Base-by-base conservation (phyloP, 768 basidiomycete genomes). In the Pleurotus sapidus region DNA sequence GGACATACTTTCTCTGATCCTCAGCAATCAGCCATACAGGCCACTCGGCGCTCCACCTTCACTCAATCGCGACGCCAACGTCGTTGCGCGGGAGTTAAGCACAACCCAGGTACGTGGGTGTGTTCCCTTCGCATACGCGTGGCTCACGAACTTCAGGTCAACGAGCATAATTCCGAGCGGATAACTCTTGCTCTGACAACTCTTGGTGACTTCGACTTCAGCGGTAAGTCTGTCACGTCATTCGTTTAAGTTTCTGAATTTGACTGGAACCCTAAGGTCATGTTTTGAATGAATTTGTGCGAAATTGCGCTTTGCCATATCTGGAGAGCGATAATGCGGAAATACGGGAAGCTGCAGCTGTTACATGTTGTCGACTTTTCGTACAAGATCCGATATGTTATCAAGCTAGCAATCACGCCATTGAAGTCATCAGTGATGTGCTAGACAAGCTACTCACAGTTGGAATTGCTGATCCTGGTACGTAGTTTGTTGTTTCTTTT, bases 391-490 rank as follows among this genome's bases (percentile, higher is more conserved):
- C 95, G 0, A 97, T 98, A 50, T 95, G 93, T 68, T 93, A 91
- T 63, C 95, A 98, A 72, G 89, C 94, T 8, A 96, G 93, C 75
- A 94, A 88, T 63, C 92, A 98, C 71, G 91, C 95, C 6, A 96
- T 97, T 55, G 93, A 98, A 66, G 88, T 98, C 58, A 95, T 99
- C 66, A 93, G 93, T 69, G 96, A 98, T 61, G 95, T 98, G n/a
- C 80, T 98, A 42, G 95, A 97, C 70, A 98, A 98, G 70, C 79
- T 99, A 11, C 72, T 98, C 56, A 95, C 93, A 1, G 93, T 98
- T 30, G 96, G 91, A 8, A 94, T 97, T 55, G 94, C 96, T 27
- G 97, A 99, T 76, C 93, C 95, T 51, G 93, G 95, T 95, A 66
- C 43, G 59, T 46, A 40, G 37, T 15, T 30, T 46, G 2, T 17